Percentiles rank a stretch among this genome's conserved stretches.
phyloP scores from a whole-genome alignment of 805 yeast genomes.

The Soucietia sequanensis region DNA sequence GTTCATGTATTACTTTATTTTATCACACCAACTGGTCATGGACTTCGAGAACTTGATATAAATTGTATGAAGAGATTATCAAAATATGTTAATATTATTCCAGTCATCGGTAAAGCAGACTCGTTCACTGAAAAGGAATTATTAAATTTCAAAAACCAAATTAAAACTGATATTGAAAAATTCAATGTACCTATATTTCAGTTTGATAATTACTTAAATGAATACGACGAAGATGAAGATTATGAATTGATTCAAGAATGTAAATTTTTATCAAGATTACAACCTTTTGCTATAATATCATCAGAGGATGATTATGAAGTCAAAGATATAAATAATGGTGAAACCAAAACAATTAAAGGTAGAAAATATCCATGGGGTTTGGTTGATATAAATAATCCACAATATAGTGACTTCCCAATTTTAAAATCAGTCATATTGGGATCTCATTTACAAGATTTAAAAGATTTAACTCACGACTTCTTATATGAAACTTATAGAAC shows the following conservation, averaged over 20 bases:
- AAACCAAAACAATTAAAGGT: constrained; percentile 43
- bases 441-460: constrained; percentile 78
- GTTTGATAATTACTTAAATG: constrained; percentile 52
- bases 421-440: constrained; percentile 74
- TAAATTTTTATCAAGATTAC: constrained; percentile 56
- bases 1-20: constrained; percentile 79
- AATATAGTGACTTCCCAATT: constrained; percentile 51
- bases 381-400: constrained; percentile 53
- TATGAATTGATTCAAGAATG: constrained; percentile 74
- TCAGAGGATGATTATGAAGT: constrained; percentile 57
- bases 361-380: constrained; percentile 80
- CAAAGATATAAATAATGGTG: constrained; percentile 43
- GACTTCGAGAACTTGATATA: constrained; percentile 72
- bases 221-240: constrained; percentile 69
- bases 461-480: constrained; percentile 75
- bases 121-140: constrained; percentile 69
- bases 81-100: constrained; percentile 75
- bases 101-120: constrained; percentile 81
- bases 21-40: constrained; percentile 77
- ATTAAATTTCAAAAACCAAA: constrained; percentile 54
- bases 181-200: constrained; percentile 74
- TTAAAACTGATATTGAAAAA: constrained; percentile 61
- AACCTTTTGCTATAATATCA: constrained; percentile 73
- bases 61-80: constrained; percentile 68
- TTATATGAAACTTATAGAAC: constrained; percentile 79